Evolutionary conservation across 306 rosid genomes (phyloP).

Genomic region (Lithocarpus polystachyus): DNA sequence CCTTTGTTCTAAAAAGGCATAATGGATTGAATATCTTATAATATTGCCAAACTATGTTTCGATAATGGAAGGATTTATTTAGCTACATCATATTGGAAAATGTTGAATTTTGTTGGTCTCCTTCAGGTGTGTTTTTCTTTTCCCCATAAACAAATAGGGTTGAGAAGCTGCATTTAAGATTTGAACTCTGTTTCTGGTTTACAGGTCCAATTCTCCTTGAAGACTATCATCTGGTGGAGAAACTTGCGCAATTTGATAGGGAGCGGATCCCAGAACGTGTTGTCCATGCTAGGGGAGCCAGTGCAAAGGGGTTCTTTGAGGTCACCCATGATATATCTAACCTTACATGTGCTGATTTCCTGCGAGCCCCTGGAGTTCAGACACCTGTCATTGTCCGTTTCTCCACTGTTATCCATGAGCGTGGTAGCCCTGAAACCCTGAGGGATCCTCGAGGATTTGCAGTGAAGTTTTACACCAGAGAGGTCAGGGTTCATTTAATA

Average conservation of each 20-base stretch:
- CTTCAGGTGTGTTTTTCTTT: background rate
- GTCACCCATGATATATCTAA: conserved; percentile 85
- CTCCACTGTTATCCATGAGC: conserved; percentile 94
- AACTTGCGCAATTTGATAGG: conserved; percentile 82
- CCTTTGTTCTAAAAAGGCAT: background rate
- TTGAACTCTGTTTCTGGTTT: background rate
- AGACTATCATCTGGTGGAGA: conserved; percentile 93
- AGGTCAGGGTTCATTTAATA: conserved; percentile 43
- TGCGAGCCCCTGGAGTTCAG: conserved; percentile 93
- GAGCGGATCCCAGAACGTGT: conserved; percentile 94
- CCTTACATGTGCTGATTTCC: conserved; percentile 93
- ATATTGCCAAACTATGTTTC: background rate
- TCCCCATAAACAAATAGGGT: background rate
- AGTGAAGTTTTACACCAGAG: conserved; percentile 85
- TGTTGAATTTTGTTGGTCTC: background rate
- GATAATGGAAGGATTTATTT: background rate
- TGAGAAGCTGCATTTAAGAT: background rate
- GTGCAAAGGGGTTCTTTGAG: conserved; percentile 99
- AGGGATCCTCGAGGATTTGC: conserved; percentile 91
- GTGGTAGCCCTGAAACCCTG: conserved; percentile 95
- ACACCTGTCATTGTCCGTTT: conserved; percentile 92
- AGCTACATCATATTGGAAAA: background rate
- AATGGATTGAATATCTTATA: background rate
- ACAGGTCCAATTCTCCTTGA: conserved; percentile 94
- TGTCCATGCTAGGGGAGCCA: conserved; percentile 98